A percentile compares a stretch with the other conserved stretches of the same genome.
phyloP scores from a whole-genome alignment of 2,329 filamentous ascomycete genomes.

The Cladosporium sphaerospermum region DNA sequence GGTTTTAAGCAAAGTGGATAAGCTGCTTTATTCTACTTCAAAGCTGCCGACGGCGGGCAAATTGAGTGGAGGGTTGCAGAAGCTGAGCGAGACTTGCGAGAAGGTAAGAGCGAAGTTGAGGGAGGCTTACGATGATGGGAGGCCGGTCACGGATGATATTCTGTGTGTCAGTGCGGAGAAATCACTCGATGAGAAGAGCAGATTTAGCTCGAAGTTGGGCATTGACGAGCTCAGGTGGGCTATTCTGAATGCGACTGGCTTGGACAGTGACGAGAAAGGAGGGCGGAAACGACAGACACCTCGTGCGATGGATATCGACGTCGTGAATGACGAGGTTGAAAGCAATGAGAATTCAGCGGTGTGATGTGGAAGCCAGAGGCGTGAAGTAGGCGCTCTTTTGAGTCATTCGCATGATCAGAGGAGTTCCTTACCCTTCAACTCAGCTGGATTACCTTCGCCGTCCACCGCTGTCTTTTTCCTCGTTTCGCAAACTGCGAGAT shows the following conservation, averaged over 20 bases:
- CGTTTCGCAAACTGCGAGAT: too few species aligned
- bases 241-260: constrained; percentile 55
- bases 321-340: too few species aligned
- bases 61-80: constrained; percentile 24
- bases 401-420: too few species aligned
- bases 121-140: constrained; percentile 29
- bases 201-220: constrained; percentile 51
- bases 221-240: constrained; percentile 59
- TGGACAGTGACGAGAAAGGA: constrained; percentile 38
- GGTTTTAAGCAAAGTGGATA: constrained; percentile 61
- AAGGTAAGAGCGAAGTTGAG: constrained; percentile 38
- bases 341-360: too few species aligned
- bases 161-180: constrained; percentile 53
- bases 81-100: constrained; percentile 36
- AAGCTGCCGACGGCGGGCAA: constrained; percentile 21
- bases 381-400: too few species aligned
- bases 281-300: not conserved
- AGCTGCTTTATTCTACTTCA: constrained; percentile 38
- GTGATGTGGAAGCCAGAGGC: too few species aligned
- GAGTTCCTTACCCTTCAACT: too few species aligned
- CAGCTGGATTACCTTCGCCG: too few species aligned
- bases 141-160: constrained; percentile 51
- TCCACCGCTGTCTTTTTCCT: too few species aligned
- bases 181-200: constrained; percentile 36
- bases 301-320: too few species aligned